A percentile compares a stretch with the other conserved stretches of the same genome.
phyloP scores from a whole-genome alignment of 2,329 filamentous ascomycete species.

The Aspergillus proliferans region DNA sequence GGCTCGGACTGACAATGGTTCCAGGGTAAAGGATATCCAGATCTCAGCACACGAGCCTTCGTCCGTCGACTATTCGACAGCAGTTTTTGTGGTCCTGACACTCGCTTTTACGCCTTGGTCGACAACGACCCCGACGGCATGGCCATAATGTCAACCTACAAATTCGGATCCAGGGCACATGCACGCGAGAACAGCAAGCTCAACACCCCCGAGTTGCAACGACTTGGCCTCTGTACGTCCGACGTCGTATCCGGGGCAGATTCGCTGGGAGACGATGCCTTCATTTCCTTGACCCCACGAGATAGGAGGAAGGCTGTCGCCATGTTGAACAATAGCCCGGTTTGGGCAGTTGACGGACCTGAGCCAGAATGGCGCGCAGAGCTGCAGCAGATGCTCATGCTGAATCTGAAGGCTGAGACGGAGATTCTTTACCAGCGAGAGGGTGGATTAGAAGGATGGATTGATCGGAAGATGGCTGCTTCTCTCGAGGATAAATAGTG shows the following conservation, averaged over 20 bases:
- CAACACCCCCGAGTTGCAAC: conserved; percentile 45
- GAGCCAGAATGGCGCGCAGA: conserved; percentile 45
- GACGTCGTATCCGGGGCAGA: conserved; percentile 29
- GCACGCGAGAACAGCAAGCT: conserved; percentile 47
- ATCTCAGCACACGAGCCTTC: conserved; percentile 52
- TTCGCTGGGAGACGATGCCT: conserved; percentile 14
- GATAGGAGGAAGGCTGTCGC: conserved; percentile 50
- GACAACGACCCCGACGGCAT: conserved; percentile 60
- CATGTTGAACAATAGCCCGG: conserved; percentile 46
- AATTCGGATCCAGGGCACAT: conserved; percentile 53
- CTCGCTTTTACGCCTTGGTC: conserved; percentile 48
- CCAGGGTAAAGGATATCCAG: conserved; percentile 60
- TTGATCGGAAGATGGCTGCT: conserved; percentile 30
- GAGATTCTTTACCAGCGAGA: conserved; percentile 47
- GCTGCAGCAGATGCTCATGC: conserved; percentile 56
- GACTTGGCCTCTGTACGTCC: conserved; percentile 52
- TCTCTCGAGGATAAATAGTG: neutral
- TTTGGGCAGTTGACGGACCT: conserved; percentile 39
- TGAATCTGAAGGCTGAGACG: conserved; percentile 58
- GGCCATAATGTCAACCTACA: conserved; percentile 58
- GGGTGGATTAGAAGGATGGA: conserved; percentile 39
- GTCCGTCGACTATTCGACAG: conserved; percentile 41
- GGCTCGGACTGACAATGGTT: neutral
- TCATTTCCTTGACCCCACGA: conserved; percentile 45
- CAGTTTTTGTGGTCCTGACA: conserved; percentile 14